A percentile compares a stretch with the other conserved stretches of the same genome.
Conservation (phyloP, 805 yeast species). For the Candida peoriensis region DNA sequence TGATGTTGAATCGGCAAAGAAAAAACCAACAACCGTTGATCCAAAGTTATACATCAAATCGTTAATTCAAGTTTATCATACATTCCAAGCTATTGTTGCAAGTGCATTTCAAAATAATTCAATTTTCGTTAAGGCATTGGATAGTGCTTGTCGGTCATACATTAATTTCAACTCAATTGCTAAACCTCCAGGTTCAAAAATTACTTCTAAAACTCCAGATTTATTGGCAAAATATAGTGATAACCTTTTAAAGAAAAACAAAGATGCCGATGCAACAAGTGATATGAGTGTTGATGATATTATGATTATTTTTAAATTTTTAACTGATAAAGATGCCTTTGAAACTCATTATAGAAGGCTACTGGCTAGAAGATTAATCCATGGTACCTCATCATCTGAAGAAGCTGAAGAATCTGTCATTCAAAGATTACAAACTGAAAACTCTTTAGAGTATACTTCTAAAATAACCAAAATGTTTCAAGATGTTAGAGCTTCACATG, state of each 20-base stretch:
- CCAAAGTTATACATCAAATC: constrained; percentile 81
- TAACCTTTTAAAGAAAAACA: constrained; percentile 68
- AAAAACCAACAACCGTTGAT: constrained; percentile 32
- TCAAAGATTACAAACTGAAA: constrained; percentile 80
- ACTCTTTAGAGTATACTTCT: constrained; percentile 87
- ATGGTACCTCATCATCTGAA: constrained; percentile 79
- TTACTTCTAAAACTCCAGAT: constrained; percentile 81
- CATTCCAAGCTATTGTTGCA: constrained; percentile 60
- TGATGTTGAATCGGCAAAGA: constrained; percentile 29
- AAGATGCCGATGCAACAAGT: constrained; percentile 56
- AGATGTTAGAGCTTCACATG: constrained; percentile 82
- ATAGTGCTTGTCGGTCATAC: constrained; percentile 79
- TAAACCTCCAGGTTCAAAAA: constrained; percentile 33
- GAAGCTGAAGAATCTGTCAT: constrained; percentile 78
- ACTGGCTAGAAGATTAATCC: constrained; percentile 84
- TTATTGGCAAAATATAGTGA: constrained; percentile 87
- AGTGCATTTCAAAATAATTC: constrained; percentile 69
- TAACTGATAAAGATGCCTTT: constrained; percentile 92
- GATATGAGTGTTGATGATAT: constrained; percentile 82
- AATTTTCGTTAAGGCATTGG: constrained; percentile 80
- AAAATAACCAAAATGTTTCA: constrained; percentile 95
- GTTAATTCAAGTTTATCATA: constrained; percentile 62
- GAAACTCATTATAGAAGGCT: constrained; percentile 88
- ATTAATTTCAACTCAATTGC: constrained; percentile 84
- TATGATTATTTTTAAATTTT: constrained; percentile 79